Evolutionary conservation across 495 filamentous ascomycete genomes (phyloP).

Genomic region (Cudoniella acicularis): DNA sequence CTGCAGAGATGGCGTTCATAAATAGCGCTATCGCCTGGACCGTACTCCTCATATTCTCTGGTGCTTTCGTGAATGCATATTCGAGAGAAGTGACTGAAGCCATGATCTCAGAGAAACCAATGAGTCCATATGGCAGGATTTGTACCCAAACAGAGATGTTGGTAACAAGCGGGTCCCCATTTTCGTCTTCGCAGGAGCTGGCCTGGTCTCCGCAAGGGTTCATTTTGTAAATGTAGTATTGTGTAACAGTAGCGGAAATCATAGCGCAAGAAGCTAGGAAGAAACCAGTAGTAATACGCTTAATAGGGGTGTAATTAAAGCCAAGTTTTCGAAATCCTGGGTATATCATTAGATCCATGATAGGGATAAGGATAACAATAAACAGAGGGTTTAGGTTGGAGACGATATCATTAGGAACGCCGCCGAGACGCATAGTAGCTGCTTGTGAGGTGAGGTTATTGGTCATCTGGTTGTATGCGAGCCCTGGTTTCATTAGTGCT

Average conservation of each 20-base stretch:
- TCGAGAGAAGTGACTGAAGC: slow-evolving; percentile 47
- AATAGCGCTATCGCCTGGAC: slow-evolving; percentile 66
- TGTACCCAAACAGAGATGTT: slow-evolving; percentile 27
- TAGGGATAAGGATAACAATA: slow-evolving; percentile 73
- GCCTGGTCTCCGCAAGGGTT: slow-evolving; percentile 53
- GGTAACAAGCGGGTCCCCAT: neutral
- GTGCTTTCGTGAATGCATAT: slow-evolving; percentile 78
- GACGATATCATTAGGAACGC: slow-evolving; percentile 75
- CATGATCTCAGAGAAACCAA: slow-evolving; percentile 38
- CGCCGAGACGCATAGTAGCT: slow-evolving; percentile 61
- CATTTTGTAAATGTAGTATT: slow-evolving; percentile 64
- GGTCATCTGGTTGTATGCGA: slow-evolving; percentile 38
- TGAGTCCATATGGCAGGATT: slow-evolving; percentile 30
- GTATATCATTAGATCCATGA: slow-evolving; percentile 66
- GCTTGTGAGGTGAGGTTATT: slow-evolving; percentile 72
- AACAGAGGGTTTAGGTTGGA: slow-evolving; percentile 73
- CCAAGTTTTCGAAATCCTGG: slow-evolving; percentile 57
- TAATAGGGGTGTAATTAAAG: slow-evolving; percentile 67
- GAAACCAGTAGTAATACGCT: slow-evolving; percentile 68
- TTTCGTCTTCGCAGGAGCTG: slow-evolving; percentile 24
- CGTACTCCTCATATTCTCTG: slow-evolving; percentile 68
- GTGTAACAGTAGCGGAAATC: slow-evolving; percentile 60
- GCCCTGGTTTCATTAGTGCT: slow-evolving; percentile 12
- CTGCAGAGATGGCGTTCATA: slow-evolving; percentile 65
- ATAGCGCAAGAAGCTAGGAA: slow-evolving; percentile 54